A percentile compares a stretch with the other conserved stretches of the same genome.
Conservation (phyloP, 225 moss, liverwort and hornwort species). For the Ulota crispa region DNA sequence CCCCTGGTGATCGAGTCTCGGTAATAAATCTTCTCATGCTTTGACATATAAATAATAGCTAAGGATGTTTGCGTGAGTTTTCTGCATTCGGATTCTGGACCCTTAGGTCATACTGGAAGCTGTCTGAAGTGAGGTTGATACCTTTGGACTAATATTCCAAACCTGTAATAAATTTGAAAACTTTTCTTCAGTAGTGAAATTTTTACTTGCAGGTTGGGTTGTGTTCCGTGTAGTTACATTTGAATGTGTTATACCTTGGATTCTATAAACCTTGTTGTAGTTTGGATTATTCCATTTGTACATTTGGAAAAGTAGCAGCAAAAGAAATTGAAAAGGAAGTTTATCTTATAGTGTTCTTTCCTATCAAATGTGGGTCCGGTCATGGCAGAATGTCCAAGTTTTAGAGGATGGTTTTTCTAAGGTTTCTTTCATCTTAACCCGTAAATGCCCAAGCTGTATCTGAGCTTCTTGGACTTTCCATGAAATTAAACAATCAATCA, state of each 20-base stretch:
- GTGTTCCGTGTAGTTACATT: not conserved
- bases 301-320: too few species aligned
- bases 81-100: constrained; percentile 10
- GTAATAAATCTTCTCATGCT: constrained; percentile 6
- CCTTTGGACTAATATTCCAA: not conserved
- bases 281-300: not conserved
- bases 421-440: too few species aligned
- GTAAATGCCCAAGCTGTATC: too few species aligned
- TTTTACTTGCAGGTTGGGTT: not conserved
- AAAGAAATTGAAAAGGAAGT: too few species aligned
- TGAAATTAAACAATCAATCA: too few species aligned
- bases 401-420: too few species aligned
- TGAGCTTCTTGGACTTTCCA: too few species aligned
- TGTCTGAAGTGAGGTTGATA: not conserved
- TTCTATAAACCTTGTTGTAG: not conserved
- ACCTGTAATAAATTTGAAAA: not conserved
- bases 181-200: not conserved
- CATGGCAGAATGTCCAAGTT: too few species aligned
- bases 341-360: too few species aligned
- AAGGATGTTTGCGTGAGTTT: constrained; percentile 19
- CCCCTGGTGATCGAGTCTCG: not conserved
- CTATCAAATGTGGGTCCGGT: too few species aligned
- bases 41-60: not conserved
- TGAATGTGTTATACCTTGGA: not conserved
- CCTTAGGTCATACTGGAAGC: constrained; percentile 1